Evolutionary conservation across 1,284 basidiomycete species (phyloP), one percentile per base, ranked within the genome.

Genomic region (Dichomitus squalens): DNA sequence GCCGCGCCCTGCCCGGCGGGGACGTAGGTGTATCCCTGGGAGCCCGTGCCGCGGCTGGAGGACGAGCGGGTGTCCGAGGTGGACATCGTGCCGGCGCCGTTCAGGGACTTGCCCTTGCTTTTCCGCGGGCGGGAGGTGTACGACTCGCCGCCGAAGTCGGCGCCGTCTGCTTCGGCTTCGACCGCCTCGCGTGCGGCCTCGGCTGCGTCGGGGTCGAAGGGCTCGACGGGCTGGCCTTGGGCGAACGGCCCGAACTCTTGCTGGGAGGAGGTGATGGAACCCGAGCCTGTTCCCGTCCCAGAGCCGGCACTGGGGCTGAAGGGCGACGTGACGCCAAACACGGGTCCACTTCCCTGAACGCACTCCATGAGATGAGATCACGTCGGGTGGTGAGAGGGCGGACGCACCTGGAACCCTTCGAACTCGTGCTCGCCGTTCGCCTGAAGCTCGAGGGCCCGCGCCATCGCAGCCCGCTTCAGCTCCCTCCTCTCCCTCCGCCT

Each of bases 351-450:
- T 7, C 75, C 75, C 61, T 73, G 61, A 29, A 25, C 5, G 4
- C 23, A n/a, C 21, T 16, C 2, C 18, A 39, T 20, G n/a, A 2
- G 16, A 16, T 39, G 7, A 11, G 9, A 39, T 12, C 18, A n/a
- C n/a, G 16, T 12, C 5, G 35, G 35, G n/a, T n/a, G 35, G 35
- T 18, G 16, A 8, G 38, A 39, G 23, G 21, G 11, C 50, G 65
- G 43, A 73, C 80, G 52, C 14, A 81, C 83, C 62, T 79, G 82
- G 70, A 86, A 86, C 0, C 85, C 84, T 63, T 88, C 84, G 61
- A 87, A 86, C 8, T 76, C 73, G 7, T 61, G 71, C 14, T 66
- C 67, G 11, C 65, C 35, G 64, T 66, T 49, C 23, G 63, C 52
- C 41, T 65, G 61, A 23, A 61, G 35, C 16, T 72, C 74, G n/a